Evolutionary conservation across 2,329 filamentous ascomycete species (phyloP), one percentile per base, ranked within the genome.

Genomic region (Xylariaceae sp.): DNA sequence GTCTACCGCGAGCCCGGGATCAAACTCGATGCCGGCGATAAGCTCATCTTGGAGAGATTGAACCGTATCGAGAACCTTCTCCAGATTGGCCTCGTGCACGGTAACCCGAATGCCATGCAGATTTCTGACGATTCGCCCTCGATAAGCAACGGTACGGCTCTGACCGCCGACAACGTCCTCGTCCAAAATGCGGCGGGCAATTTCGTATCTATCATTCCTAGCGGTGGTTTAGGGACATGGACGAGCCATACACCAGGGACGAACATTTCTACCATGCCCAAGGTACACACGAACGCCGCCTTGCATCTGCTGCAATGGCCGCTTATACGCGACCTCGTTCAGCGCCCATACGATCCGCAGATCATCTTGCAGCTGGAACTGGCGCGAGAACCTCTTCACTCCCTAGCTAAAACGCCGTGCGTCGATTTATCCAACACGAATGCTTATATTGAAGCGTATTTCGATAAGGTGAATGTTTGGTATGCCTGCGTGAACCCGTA

Each of bases 261-360:
- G 40, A 91, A 89, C 69, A 90, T 92, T 60, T 91, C 88, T 2
- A 89, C 87, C 30, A 92, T 92, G 88, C 89, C 89, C 27, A 91
- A 90, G 70, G 79, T 87, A 12, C 89, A 92, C 70, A 91, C 88
- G 0, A 92, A 89, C 56, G 88, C 88, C 4, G 87, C 88, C 1
- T 74, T 91, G 62, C 86, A 92, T 68, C 74, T 92, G 26, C 75
- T 92, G 4, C 87, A 91, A 65, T 91, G 88, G 83, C 89, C 88
- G 9, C 76, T 91, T 61, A 91, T 92, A 61, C 80, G 87, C 47
- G 86, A 91, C 65, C 75, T 94, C 27, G 86, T 92, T 6, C 86
- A 86, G 31, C 79, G 84, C 35, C 86, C 86, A 2, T 91, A 91
- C 68, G 87, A 91, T 65, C 87, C 88, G 2, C 87, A 91, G 66